phyloP scores from a whole-genome alignment of 2,329 filamentous ascomycete genomes.

The Trichoderma oligosporum region DNA sequence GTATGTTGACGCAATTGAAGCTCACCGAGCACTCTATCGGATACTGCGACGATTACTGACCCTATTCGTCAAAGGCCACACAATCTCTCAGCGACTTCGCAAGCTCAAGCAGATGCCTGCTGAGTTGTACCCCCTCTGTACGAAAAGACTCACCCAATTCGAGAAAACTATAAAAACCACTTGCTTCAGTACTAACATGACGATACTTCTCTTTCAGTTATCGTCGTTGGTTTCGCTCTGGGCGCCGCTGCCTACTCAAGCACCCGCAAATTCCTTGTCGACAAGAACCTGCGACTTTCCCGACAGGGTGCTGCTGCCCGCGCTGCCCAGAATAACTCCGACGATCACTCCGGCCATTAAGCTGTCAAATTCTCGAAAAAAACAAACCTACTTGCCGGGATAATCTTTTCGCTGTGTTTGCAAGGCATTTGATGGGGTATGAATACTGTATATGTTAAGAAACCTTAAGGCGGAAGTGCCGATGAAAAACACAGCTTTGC shows the following conservation, averaged over 20 bases:
- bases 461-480: constrained; percentile 19
- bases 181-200: constrained; percentile 27
- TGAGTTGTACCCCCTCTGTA: constrained; percentile 93
- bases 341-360: constrained; percentile 22
- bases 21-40: background rate
- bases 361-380: constrained; percentile 5
- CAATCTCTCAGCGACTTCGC: constrained; percentile 90
- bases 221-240: constrained; percentile 84
- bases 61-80: constrained; percentile 65
- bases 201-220: constrained; percentile 48
- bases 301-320: constrained; percentile 56
- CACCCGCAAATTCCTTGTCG: constrained; percentile 74
- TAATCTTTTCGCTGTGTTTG: constrained; percentile 18
- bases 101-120: constrained; percentile 85
- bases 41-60: constrained; percentile 22
- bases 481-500: constrained; percentile 21
- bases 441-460: constrained; percentile 23
- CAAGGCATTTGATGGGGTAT: constrained; percentile 7
- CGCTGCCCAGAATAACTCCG: constrained; percentile 28
- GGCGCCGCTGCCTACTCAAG: constrained; percentile 78
- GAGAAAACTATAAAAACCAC: background rate
- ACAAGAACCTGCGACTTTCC: constrained; percentile 87
- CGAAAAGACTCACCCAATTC: constrained; percentile 22
- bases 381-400: constrained; percentile 5
- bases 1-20: constrained; percentile 47